These are phyloP conservation scores for Canariomyces notabilis DNA, from an alignment of 2,329 filamentous ascomycete genomes.

Conservation along the genomic window DNA sequence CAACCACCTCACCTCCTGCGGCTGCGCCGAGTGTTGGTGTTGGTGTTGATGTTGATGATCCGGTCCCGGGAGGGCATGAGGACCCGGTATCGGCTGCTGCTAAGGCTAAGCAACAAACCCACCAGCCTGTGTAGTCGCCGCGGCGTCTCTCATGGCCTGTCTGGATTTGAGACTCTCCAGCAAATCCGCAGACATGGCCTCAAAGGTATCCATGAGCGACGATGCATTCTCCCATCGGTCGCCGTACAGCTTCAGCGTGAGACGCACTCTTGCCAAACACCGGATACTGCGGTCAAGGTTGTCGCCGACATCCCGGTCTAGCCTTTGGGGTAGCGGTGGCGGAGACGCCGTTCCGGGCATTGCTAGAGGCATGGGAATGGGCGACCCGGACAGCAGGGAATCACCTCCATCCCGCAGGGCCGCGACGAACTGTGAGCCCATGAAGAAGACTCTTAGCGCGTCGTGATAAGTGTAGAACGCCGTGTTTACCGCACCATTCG, in stretches of 20 bases:
- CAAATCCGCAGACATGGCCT: conserved; percentile 43
- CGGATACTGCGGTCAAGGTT: conserved; percentile 52
- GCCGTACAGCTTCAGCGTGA: conserved; percentile 52
- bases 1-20: conserved; percentile 39
- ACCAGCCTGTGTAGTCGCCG: conserved; percentile 20
- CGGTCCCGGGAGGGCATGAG: background rate
- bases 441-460: conserved; percentile 75
- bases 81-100: conserved; percentile 19
- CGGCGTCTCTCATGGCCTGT: conserved; percentile 30
- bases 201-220: conserved; percentile 50
- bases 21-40: conserved; percentile 25
- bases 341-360: conserved; percentile 44
- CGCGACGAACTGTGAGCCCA: conserved; percentile 59
- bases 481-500: conserved; percentile 52
- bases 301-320: conserved; percentile 34
- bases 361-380: conserved; percentile 40
- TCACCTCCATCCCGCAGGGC: conserved; percentile 56
- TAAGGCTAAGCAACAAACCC: no score
- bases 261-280: conserved; percentile 49
- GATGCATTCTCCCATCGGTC: conserved; percentile 55
- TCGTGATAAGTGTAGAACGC: conserved; percentile 83
- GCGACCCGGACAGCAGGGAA: conserved; percentile 47
- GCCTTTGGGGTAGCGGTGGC: conserved; percentile 47
- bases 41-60: conserved; percentile 21
- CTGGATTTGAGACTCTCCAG: conserved; percentile 40